These are phyloP conservation scores for Penicillium sp. DNA, from an alignment of 2,329 filamentous ascomycete species.

Conservation along the genomic window DNA sequence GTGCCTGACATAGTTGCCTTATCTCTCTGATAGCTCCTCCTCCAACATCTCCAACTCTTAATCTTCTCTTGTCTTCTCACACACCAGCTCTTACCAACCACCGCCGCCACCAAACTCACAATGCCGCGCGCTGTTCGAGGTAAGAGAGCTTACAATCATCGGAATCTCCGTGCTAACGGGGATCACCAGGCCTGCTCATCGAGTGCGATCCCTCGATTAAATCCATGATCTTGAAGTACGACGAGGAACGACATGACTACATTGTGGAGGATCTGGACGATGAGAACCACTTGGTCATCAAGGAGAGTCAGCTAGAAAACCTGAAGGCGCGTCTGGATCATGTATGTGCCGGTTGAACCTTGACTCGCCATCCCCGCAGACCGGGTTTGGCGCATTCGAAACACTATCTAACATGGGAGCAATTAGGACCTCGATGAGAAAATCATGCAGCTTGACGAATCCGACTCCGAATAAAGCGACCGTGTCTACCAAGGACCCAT, in stretches of 20 bases:
- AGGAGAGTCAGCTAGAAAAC: slow-evolving; percentile 47
- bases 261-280: slow-evolving; percentile 51
- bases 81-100: neutral
- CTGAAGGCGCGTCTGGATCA: slow-evolving; percentile 44
- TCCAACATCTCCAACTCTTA: neutral
- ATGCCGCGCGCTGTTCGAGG: slow-evolving; percentile 47
- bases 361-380: neutral
- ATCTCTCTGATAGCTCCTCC: neutral
- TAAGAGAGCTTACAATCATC: slow-evolving; percentile 7
- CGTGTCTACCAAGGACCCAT: neutral
- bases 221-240: slow-evolving; percentile 51
- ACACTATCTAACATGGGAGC: neutral
- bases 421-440: slow-evolving; percentile 48
- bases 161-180: neutral
- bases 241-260: slow-evolving; percentile 49
- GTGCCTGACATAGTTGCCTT: neutral
- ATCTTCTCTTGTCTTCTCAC: neutral
- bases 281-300: slow-evolving; percentile 47
- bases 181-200: slow-evolving; percentile 42
- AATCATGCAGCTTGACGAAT: slow-evolving; percentile 49
- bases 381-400: neutral
- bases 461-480: slow-evolving; percentile 41
- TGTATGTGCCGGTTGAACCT: slow-evolving; percentile 27
- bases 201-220: slow-evolving; percentile 53
- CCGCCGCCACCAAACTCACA: neutral